phyloP scores from a whole-genome alignment of 768 basidiomycete genomes.

The Suillus paluster region DNA sequence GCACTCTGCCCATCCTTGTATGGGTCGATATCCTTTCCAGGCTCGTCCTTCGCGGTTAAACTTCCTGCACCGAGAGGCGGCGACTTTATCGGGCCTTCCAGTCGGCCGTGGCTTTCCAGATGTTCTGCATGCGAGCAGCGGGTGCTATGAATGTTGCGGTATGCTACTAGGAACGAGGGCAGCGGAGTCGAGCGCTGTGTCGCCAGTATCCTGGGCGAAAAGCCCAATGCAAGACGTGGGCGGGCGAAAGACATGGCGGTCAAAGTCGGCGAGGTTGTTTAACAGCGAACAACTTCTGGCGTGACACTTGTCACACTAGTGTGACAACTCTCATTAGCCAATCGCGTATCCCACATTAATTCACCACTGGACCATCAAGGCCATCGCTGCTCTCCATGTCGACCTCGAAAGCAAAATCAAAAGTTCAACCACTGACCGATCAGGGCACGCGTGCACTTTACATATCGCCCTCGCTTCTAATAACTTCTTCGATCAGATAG shows the following conservation, averaged over 20 bases:
- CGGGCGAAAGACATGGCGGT: constrained; percentile 62
- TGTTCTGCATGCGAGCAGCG: constrained; percentile 26
- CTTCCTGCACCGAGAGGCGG: constrained; percentile 36
- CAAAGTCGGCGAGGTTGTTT: constrained; percentile 43
- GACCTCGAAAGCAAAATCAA: constrained; percentile 59
- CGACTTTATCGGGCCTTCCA: constrained; percentile 37
- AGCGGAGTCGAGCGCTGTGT: constrained; percentile 30
- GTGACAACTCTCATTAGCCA: constrained; percentile 31
- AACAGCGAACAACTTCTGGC: constrained; percentile 20
- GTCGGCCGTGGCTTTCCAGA: constrained; percentile 16
- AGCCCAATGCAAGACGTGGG: constrained; percentile 52
- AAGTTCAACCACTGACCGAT: constrained; percentile 60
- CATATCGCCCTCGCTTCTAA: constrained; percentile 23
- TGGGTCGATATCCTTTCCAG: constrained; percentile 61
- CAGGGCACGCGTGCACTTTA: constrained; percentile 60
- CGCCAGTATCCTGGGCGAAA: constrained; percentile 49
- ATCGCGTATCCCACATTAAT: constrained; percentile 25
- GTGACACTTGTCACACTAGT: constrained; percentile 32
- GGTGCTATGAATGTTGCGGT: constrained; percentile 43
- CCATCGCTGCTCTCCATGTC: constrained; percentile 42
- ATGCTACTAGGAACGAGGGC: constrained; percentile 44
- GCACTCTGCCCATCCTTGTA: constrained; percentile 86
- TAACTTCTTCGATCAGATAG: constrained; percentile 60
- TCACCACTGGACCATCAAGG: not conserved
- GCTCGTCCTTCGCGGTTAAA: constrained; percentile 42